A percentile compares a stretch with the other conserved stretches of the same genome.
These are phyloP conservation scores for Neonectria magnoliae DNA, from an alignment of 2,329 filamentous ascomycete species.

Conservation along the genomic window DNA sequence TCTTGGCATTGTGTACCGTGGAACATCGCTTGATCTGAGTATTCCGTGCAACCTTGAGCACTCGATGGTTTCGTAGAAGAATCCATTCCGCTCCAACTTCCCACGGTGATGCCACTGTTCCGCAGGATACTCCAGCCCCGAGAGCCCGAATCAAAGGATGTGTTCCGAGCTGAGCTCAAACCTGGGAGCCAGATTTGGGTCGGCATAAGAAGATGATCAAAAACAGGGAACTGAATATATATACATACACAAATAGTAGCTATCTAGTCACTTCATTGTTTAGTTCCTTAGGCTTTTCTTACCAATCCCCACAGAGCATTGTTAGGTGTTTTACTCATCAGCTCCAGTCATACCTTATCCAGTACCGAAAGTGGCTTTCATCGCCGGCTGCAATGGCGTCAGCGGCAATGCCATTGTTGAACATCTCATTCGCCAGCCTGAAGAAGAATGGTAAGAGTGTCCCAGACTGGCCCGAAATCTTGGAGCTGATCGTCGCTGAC, in stretches of 20 bases:
- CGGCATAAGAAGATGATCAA: neutral
- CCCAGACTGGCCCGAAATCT: neutral
- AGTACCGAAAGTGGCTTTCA: conserved; percentile 1
- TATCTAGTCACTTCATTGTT: neutral
- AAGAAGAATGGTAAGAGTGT: neutral
- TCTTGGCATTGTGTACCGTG: neutral
- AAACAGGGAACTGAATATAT: neutral
- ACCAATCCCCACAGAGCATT: neutral
- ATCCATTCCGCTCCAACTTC: neutral
- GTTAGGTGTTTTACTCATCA: neutral
- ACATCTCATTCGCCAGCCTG: conserved; percentile 1
- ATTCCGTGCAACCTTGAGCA: neutral
- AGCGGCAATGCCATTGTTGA: conserved; percentile 13
- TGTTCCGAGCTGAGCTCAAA: neutral
- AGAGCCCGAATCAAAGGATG: neutral
- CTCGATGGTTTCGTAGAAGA: neutral
- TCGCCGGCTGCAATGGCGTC: conserved; percentile 5
- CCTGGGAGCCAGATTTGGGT: neutral
- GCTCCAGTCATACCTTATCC: neutral
- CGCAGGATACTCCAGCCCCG: neutral
- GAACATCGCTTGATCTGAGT: neutral
- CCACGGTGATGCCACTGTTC: neutral
- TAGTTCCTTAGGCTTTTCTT: neutral
- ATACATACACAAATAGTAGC: neutral
- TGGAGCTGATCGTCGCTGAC: neutral